Percentiles rank a stretch among this genome's conserved stretches.
phyloP scores from a whole-genome alignment of 495 filamentous ascomycete species.

The Hypoxylon trugodes region DNA sequence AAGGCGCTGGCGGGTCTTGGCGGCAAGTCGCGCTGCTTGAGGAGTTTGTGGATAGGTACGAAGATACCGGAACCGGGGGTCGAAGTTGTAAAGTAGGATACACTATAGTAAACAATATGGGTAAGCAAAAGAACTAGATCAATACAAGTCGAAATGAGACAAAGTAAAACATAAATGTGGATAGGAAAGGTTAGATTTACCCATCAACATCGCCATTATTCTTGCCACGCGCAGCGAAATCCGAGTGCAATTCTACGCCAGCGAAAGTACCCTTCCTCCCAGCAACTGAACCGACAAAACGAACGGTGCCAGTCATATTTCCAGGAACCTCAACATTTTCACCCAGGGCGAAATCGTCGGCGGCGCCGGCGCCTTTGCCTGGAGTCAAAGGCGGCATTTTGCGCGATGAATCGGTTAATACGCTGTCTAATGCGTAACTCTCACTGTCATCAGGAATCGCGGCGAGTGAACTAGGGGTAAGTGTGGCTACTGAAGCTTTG shows the following conservation, averaged over 20 bases:
- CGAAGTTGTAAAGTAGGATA: conserved; percentile 84
- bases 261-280: conserved; percentile 93
- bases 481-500: conserved; percentile 70
- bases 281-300: conserved; percentile 85
- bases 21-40: conserved; percentile 68
- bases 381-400: conserved; percentile 52
- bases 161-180: conserved; percentile 9
- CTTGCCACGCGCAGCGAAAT: conserved; percentile 85
- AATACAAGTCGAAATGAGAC: conserved; percentile 6
- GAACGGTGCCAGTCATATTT: conserved; percentile 89
- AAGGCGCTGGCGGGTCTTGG: conserved; percentile 64
- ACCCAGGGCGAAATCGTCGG: conserved; percentile 71
- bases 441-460: conserved; percentile 68
- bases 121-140: conserved; percentile 22
- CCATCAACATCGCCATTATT: conserved; percentile 98
- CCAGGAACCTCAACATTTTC: conserved; percentile 95
- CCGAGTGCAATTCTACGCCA: conserved; percentile 88
- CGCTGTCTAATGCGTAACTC: conserved; percentile 63
- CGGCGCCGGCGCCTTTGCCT: conserved; percentile 36
- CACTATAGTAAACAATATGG: conserved; percentile 51
- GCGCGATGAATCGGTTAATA: conserved; percentile 55
- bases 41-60: conserved; percentile 84
- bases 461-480: conserved; percentile 68
- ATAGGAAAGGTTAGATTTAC: conserved; percentile 57
- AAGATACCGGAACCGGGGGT: conserved; percentile 89